phyloP scores from a whole-genome alignment of 2,329 filamentous ascomycete species.

The Ceratocystis eucalypticola region DNA sequence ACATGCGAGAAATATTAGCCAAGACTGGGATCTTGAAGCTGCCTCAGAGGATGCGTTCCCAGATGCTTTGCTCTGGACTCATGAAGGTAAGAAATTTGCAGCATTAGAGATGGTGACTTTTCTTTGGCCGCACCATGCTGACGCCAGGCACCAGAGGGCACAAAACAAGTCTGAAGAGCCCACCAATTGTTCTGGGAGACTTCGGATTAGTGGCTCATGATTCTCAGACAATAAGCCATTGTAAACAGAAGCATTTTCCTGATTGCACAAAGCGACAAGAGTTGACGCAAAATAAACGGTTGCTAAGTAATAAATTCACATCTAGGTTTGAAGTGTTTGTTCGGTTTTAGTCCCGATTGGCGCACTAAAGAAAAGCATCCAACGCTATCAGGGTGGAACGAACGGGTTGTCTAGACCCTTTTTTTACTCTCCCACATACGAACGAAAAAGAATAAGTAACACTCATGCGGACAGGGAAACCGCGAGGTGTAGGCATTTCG shows the following conservation, averaged over 20 bases:
- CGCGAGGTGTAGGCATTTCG: slow-evolving; percentile 19
- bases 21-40: too few relatives aligned
- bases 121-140: too few relatives aligned
- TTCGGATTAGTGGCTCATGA: too few relatives aligned
- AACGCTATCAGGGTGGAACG: slow-evolving; percentile 51
- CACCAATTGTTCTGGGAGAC: too few relatives aligned
- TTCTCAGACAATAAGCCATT: too few relatives aligned
- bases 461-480: slow-evolving; percentile 15
- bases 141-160: too few relatives aligned
- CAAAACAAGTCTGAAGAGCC: too few relatives aligned
- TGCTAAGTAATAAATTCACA: slow-evolving; percentile 1
- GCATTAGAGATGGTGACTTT: too few relatives aligned
- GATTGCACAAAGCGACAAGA: slow-evolving; percentile 3
- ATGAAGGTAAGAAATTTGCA: too few relatives aligned
- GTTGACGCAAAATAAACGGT: neutral
- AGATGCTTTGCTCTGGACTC: too few relatives aligned
- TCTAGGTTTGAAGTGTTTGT: slow-evolving; percentile 34
- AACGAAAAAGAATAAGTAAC: slow-evolving; percentile 44
- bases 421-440: slow-evolving; percentile 48
- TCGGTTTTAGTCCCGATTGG: slow-evolving; percentile 49
- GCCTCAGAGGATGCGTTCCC: too few relatives aligned
- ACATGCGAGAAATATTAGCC: too few relatives aligned
- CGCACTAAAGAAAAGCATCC: slow-evolving; percentile 34
- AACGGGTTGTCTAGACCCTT: slow-evolving; percentile 55
- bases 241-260: neutral